phyloP scores from a whole-genome alignment of 2,329 filamentous ascomycete species.

The Aspergillus sclerotialis region DNA sequence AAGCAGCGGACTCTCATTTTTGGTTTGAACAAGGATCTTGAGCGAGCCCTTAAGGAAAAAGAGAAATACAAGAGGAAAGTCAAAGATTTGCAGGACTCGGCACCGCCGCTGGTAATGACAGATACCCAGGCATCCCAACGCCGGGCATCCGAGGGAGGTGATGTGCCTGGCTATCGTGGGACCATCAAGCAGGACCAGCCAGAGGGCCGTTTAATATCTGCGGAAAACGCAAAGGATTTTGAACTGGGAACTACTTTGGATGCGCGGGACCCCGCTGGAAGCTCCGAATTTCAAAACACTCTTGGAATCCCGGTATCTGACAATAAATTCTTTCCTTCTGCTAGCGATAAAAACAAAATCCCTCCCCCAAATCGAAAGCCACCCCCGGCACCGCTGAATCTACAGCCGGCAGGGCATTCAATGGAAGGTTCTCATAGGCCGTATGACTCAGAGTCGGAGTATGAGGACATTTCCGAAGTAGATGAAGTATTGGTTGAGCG shows the following conservation, averaged over 20 bases:
- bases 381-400: conserved; percentile 75
- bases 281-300: conserved; percentile 3
- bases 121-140: conserved; percentile 8
- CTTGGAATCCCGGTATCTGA: conserved; percentile 11
- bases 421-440: conserved; percentile 39
- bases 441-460: conserved; percentile 73
- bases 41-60: conserved; percentile 86
- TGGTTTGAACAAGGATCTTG: conserved; percentile 88
- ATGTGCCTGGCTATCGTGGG: not conserved
- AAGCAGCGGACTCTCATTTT: conserved; percentile 93
- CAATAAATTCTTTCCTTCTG: conserved; percentile 9
- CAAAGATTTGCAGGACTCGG: conserved; percentile 61
- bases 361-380: conserved; percentile 66
- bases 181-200: not conserved
- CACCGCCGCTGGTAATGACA: conserved; percentile 29
- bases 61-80: conserved; percentile 87
- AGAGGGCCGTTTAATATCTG: conserved; percentile 1
- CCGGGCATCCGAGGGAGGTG: conserved; percentile 8
- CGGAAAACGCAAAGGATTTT: not conserved
- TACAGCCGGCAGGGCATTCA: conserved; percentile 45
- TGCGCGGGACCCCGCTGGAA: conserved; percentile 2
- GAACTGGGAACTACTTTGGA: not conserved
- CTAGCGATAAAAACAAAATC: conserved; percentile 19
- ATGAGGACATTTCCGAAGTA: conserved; percentile 68
- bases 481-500: conserved; percentile 58